A percentile compares a stretch with the other conserved stretches of the same genome.
Evolutionary conservation across 73 alveolate species (phyloP).

Genomic region (Paraurostyla sp.): DNA sequence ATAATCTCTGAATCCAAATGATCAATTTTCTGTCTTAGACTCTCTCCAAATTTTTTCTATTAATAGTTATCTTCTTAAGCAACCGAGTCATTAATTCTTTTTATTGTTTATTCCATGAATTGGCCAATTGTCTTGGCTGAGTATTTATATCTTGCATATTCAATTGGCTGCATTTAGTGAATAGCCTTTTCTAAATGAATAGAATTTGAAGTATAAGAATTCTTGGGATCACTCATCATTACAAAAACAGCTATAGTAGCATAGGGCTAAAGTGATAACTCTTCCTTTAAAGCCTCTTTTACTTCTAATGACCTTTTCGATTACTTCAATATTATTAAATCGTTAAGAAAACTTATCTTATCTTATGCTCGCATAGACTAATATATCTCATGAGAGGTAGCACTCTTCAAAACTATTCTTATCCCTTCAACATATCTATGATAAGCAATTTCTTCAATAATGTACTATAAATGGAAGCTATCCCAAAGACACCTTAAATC

Average conservation of each 20-base stretch:
- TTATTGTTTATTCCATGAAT: background rate
- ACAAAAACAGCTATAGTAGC: conserved; percentile 30
- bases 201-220: background rate
- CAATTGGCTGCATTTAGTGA: background rate
- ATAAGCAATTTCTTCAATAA: conserved; percentile 1
- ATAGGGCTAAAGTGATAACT: conserved; percentile 22
- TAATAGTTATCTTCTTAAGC: background rate
- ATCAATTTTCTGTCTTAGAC: background rate
- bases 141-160: conserved; percentile 23
- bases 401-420: background rate
- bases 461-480: conserved; percentile 9
- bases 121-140: background rate
- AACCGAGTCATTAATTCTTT: background rate
- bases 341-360: background rate
- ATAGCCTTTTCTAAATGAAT: conserved; percentile 31
- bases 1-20: background rate
- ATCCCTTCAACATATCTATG: conserved; percentile 37
- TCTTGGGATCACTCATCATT: conserved; percentile 4
- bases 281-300: conserved; percentile 36
- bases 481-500: conserved; percentile 31
- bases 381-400: conserved; percentile 19
- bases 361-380: background rate
- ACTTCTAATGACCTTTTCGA: conserved; percentile 23
- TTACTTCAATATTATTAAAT: background rate
- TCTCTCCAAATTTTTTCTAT: conserved; percentile 5